These are phyloP conservation scores for Termitomyces sp. DNA, from an alignment of 768 basidiomycete species.

Conservation along the genomic window DNA sequence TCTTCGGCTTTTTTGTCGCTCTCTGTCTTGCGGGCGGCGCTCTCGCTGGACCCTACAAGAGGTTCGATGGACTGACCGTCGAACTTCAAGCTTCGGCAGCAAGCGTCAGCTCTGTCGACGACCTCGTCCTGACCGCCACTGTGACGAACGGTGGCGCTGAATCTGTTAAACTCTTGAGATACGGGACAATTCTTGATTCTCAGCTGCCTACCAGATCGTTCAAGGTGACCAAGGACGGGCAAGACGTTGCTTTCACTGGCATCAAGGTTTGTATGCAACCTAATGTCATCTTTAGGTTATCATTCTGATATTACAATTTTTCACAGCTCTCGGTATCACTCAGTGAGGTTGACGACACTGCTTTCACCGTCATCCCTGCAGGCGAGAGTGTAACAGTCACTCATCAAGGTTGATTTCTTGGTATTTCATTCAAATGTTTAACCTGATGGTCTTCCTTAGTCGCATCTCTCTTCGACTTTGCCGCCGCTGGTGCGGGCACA, in stretches of 20 bases:
- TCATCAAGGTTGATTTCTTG: conserved; percentile 27
- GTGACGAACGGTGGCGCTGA: conserved; percentile 36
- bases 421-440: background rate
- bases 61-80: conserved; percentile 26
- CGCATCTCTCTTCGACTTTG: conserved; percentile 37
- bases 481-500: conserved; percentile 29
- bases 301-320: background rate
- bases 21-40: conserved; percentile 22
- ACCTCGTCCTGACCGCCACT: conserved; percentile 34
- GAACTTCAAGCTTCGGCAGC: conserved; percentile 20
- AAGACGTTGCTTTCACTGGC: conserved; percentile 34
- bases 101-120: conserved; percentile 29
- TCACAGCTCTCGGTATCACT: conserved; percentile 31
- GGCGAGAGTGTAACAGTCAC: conserved; percentile 33
- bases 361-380: conserved; percentile 32
- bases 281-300: background rate
- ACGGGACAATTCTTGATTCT: conserved; percentile 39
- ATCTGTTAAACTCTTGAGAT: conserved; percentile 37
- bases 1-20: conserved; percentile 21
- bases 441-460: conserved; percentile 18
- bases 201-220: conserved; percentile 39
- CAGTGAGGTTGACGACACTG: conserved; percentile 29
- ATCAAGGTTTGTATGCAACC: conserved; percentile 25
- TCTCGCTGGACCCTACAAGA: conserved; percentile 26
- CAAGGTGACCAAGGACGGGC: conserved; percentile 32